Base-by-base conservation (phyloP, 1,139 yeast species). In the Meyerozyma sp. region DNA sequence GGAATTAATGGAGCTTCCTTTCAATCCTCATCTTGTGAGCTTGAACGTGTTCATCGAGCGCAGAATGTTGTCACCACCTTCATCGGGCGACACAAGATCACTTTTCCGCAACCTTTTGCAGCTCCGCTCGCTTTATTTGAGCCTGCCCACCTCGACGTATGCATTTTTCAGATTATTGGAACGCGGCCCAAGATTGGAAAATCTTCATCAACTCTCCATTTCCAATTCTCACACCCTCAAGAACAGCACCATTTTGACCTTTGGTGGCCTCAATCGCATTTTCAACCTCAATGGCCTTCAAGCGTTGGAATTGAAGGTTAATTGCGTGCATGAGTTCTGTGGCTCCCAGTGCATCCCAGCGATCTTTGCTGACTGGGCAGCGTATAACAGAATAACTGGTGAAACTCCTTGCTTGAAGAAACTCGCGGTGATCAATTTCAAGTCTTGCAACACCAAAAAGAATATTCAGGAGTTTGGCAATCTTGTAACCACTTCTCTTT, bases 351-450 rank as follows among this genome's bases (percentile, higher is more conserved):
- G 66, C 44, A 59, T 62, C 11, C 43, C 46, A 7, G 46, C 51
- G 7, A 58, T 62, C 41, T 61, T 62, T 45, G 38, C 42, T 11
- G 54, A 53, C 13, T 48, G 60, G 55, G 50, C 49, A 18, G 23
- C 18, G 5, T 14, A 30, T 9, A 46, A 46, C 34, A 28, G 35
- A 10, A 21, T 26, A 8, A 37, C 36, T n/a, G 39, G 38, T 10
- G 40, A 43, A 4, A 40, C 48, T n/a, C 41, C 46, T 13, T 42
- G 46, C 40, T 49, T 58, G 42, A 46, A 48, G 14, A 51, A 54
- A 39, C 55, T 61, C 30, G 55, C 53, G 3, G 42, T 62, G 30
- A 54, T 59, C 21, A 62, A 62, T 46, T 61, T 55, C 49, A 62
- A 62, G 41, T 56, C 60, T 2, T 49, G 53, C 28, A 49, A 52